Base-by-base conservation (phyloP, 2,329 filamentous ascomycete species). In the Neoarthrinium moseri region DNA sequence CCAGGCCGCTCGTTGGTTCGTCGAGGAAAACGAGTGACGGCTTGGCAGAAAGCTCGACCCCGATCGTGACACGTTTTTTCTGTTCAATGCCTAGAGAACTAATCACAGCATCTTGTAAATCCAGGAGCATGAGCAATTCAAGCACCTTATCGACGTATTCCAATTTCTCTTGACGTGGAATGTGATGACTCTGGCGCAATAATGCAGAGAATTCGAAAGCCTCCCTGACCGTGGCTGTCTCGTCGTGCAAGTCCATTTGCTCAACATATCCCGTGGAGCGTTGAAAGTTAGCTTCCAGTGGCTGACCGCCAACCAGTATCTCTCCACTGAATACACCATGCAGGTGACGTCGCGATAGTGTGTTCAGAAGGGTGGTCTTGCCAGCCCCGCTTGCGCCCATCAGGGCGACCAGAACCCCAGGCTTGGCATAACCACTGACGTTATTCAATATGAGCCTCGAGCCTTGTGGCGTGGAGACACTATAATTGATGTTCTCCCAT, bases 401-500 rank as follows among this genome's bases (percentile, higher is more conserved):
- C 1, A 95, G 71, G 0, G 89, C 89, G 34, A 89, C 83, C 78
- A 95, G 84, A 15, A 86, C 68, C 15, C 89, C 89, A 1, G 89
- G 89, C 58, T 90, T 91, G 2, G 83, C 88, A 54, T 88, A 92
- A 2, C 89, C 89, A 47, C 75, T 84, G 48, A 94, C 80, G 5
- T 82, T 75, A 56, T 88, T 85, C 38, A 89, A 69, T 1, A 89
- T 6, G 54, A 13, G n/a, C 49, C 41, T 12, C 48, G 48, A 6
- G 51, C 15, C 51, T 48, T 35, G 4, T 26, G 18, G 15, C 23
- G 11, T 11, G 55, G 48, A 1, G 59, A 58, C 15, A 59, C 59
- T 32, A 59, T 58, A 5, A 60, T 59, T 12, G 49, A 51, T 21
- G 40, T 53, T 18, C 38, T 57, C 44, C 40, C 59, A 11, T 56